These are phyloP conservation scores for Dendrobium huoshanense DNA, from an alignment of 106 monocot genomes.

Conservation along the genomic window DNA sequence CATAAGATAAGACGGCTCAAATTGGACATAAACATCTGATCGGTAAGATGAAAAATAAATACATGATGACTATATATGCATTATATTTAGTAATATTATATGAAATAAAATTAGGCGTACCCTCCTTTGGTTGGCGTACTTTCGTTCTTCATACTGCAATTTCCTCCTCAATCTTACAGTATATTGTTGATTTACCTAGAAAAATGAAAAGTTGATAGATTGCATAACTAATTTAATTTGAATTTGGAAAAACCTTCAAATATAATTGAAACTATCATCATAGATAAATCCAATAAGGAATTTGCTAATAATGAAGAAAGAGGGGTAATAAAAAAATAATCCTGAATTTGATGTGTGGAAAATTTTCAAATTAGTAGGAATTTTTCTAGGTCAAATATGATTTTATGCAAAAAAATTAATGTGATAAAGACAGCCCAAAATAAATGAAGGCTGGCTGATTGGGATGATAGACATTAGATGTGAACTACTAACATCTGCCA, in stretches of 20 bases:
- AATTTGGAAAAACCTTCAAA: not conserved
- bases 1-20: not conserved
- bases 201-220: conserved; percentile 1
- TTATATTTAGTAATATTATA: not conserved
- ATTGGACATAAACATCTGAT: not conserved
- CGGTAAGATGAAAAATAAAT: not conserved
- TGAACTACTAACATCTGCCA: no score
- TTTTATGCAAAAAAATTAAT: no score
- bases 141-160: conserved; percentile 69
- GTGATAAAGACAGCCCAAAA: no score
- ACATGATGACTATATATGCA: not conserved
- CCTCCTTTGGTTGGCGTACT: conserved; percentile 61
- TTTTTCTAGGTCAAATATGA: no score
- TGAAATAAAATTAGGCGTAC: conserved; percentile 23
- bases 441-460: no score
- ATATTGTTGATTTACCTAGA: conserved; percentile 61
- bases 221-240: not conserved
- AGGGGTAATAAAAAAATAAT: not conserved
- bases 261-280: not conserved
- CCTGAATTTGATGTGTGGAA: no score
- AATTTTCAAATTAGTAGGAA: no score
- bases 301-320: not conserved
- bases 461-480: no score
- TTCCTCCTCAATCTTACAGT: conserved; percentile 47
- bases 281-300: not conserved